Base-by-base conservation (phyloP, 192 early-diverging fungal species). In the Backusella mclennaniae region DNA sequence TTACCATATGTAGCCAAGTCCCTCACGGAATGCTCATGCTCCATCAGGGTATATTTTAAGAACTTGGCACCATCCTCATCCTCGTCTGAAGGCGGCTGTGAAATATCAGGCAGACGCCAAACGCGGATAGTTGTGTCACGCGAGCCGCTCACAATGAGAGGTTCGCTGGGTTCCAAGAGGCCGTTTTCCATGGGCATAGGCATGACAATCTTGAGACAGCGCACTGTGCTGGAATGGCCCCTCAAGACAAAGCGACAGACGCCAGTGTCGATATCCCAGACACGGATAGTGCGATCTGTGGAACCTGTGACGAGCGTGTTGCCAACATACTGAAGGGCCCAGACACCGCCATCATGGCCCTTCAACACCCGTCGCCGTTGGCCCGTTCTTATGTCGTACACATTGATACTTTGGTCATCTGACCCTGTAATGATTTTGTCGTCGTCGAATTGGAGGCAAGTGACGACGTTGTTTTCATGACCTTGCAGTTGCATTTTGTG, bases 291-390 rank as follows among this genome's bases (percentile, higher is more conserved):
- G n/a, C 98, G 86, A 79, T 99, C 98, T 1, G 97, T 99, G 26
- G 95, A 96, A 35, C 98, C 98, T 66, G 93, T 94, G n/a, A 99
- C 95, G 8, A 99, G 87, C 0, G 94, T 94, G 66, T 93, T 88
- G 41, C 93, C 93, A 39, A 92, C 91, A 69, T 97, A 96, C 69
- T 97, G 93, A 56, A 99, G 82, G 6, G 97, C 96, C 98, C 98
- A 99, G 21, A 99, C 96, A 73, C 98, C 98, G 39, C 97, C 97
- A 38, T 97, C 95, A 71, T 96, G 94, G 19, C 97, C 97, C 38
- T 84, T 87, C 35, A 99, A 85, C 53, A 87, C 87, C 76, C 92
- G 88, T 29, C 87, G 81, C 31, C 91, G 81, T 26, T 85, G 85
- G n/a, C 97, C 97, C 1, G 93, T 96, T 4, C 79, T 82, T 17